Base-by-base conservation (phyloP, 148 eudicot species). In the Dianthus caryophyllus region DNA sequence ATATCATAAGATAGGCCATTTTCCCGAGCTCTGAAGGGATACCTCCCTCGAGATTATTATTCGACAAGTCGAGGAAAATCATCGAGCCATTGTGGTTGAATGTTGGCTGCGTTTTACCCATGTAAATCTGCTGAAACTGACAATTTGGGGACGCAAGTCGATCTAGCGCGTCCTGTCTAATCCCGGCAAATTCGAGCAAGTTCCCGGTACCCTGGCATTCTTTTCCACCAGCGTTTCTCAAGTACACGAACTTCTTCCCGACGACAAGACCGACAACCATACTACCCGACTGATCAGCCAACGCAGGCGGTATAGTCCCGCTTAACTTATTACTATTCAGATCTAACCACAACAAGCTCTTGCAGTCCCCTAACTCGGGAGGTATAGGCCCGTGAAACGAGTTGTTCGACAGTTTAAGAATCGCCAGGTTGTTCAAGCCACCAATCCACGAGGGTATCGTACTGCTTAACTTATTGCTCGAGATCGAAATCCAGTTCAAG, bases 171-270 rank as follows among this genome's bases (percentile, higher is more conserved):
- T 75, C 85, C 9, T 72, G 69, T 55, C 91, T 71, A 13, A 89
- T 89, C 4, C 96, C 97, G 1, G 87, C 87, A 76, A 82, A 92
- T 64, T 92, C 97, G 21, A 92, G 88, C 82, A 92, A 78, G 80
- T 87, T 89, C 49, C 97, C 97, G 0, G 97, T 82, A 54, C 97
- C 97, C 63, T 79, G 96, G 58, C 96, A 92, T 59, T 85, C 78
- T 63, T 78, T 73, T 69, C 89, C 84, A 17, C 96, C 93, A 65
- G 84, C 83, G 25, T 89, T 92, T 75, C 79, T 92, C 71, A 92
- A 80, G 56, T 92, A 92, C 1, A 79, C 80, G 41, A 77, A 89
- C 59, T 78, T 76, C 73, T 89, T 92, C 47, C 87, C 96, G 2
- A 88, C 89, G 18, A 87, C 81, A n/a, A 81, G 71, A 2, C 78